Percentiles rank a stretch among this genome's conserved stretches.
Conservation (phyloP, 257 asterid species). For the Penstemon barbatus region DNA sequence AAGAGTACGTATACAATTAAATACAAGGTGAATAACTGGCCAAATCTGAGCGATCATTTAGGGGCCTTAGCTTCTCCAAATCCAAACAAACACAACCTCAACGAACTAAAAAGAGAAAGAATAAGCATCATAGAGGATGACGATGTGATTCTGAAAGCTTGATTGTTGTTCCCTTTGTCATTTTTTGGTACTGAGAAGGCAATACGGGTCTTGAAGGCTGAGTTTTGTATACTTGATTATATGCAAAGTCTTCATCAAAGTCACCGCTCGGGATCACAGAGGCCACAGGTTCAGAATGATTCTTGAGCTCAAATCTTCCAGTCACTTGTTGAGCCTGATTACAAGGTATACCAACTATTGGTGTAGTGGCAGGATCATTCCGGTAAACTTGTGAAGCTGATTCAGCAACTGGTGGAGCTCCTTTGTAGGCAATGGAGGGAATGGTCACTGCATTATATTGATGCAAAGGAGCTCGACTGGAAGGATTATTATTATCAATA, state of each 20-base stretch:
- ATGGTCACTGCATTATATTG: slow-evolving; percentile 41
- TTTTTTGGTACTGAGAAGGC: slow-evolving; percentile 54
- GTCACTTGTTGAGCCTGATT: slow-evolving; percentile 43
- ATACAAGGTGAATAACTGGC: slow-evolving; percentile 25
- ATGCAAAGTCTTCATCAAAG: slow-evolving; percentile 72
- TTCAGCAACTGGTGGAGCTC: slow-evolving; percentile 46
- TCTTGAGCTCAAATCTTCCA: slow-evolving; percentile 39
- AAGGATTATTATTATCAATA: slow-evolving; percentile 37
- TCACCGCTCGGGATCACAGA: slow-evolving; percentile 41
- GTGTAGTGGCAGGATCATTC: slow-evolving; percentile 35
- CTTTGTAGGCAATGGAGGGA: slow-evolving; percentile 44
- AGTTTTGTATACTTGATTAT: slow-evolving; percentile 70
- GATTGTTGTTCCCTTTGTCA: slow-evolving; percentile 50
- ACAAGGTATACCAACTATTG: slow-evolving; percentile 35
- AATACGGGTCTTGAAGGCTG: slow-evolving; percentile 72
- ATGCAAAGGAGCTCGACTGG: slow-evolving; percentile 49
- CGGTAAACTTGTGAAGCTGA: slow-evolving; percentile 35
- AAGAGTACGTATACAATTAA: slow-evolving; percentile 27
- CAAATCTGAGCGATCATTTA: neutral
- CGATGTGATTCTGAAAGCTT: slow-evolving; percentile 54
- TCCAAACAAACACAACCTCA: slow-evolving; percentile 27
- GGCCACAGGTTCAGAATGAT: slow-evolving; percentile 40
- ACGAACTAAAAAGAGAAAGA: slow-evolving; percentile 27
- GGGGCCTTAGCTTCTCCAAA: slow-evolving; percentile 8
- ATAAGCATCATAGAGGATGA: slow-evolving; percentile 37